phyloP scores from a whole-genome alignment of 2,329 filamentous ascomycete species.

The Lecanoromycetidae sp. region DNA sequence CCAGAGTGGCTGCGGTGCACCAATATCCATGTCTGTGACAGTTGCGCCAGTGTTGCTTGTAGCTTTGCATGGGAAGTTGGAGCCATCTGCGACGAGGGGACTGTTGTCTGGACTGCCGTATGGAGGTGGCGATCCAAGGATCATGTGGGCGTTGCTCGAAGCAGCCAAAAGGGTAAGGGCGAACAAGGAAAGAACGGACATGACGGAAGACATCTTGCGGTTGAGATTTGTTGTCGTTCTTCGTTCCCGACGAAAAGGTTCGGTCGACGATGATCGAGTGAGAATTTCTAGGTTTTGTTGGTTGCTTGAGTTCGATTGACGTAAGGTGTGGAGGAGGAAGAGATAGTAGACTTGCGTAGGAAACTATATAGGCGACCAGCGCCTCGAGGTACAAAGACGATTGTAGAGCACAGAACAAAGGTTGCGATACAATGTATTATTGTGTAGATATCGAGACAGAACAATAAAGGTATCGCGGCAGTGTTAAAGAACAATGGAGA shows the following conservation, averaged over 20 bases:
- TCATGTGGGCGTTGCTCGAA: slow-evolving; percentile 64
- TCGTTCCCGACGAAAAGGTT: slow-evolving; percentile 17
- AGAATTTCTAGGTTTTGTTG: no score
- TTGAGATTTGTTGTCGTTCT: background rate
- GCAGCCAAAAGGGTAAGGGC: slow-evolving; percentile 42
- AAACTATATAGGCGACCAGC: no score
- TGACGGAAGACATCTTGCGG: slow-evolving; percentile 14
- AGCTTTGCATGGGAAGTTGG: slow-evolving; percentile 72
- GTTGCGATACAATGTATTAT: no score
- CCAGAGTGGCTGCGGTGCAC: slow-evolving; percentile 47
- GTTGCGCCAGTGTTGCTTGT: slow-evolving; percentile 36
- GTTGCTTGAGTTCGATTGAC: no score
- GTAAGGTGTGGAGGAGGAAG: no score
- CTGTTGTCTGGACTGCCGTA: slow-evolving; percentile 47
- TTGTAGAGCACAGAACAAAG: no score
- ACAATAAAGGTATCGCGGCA: no score
- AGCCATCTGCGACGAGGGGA: slow-evolving; percentile 50
- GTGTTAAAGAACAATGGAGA: no score
- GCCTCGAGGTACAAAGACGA: no score
- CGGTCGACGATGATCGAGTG: no score
- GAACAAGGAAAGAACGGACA: slow-evolving; percentile 23
- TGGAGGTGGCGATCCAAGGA: slow-evolving; percentile 56
- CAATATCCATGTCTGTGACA: slow-evolving; percentile 52
- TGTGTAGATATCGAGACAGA: no score
- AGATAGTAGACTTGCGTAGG: no score